A percentile compares a stretch with the other conserved stretches of the same genome.
These are phyloP conservation scores for Trypanosoma grayi DNA, from an alignment of 208 protist species.

Conservation along the genomic window DNA sequence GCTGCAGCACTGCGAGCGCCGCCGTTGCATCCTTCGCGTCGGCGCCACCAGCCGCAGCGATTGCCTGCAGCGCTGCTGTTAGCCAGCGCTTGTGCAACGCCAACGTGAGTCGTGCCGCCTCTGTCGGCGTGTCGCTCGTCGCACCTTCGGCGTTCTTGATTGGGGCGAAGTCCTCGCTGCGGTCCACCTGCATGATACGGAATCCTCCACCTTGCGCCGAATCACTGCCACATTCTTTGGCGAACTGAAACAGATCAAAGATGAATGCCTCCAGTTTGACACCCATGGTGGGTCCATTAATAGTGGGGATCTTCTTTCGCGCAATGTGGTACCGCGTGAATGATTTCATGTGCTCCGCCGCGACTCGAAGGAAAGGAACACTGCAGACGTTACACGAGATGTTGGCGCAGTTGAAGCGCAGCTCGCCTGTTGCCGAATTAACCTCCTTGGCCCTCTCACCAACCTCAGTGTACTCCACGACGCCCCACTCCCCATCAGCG, in stretches of 20 bases:
- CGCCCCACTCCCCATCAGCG: slow-evolving; percentile 70
- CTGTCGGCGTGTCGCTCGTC: slow-evolving; percentile 79
- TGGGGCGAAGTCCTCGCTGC: slow-evolving; percentile 94
- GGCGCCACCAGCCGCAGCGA: slow-evolving; percentile 2
- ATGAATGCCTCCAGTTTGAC: slow-evolving; percentile 98
- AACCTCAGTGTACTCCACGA: slow-evolving; percentile 99
- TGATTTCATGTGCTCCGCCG: slow-evolving; percentile 45
- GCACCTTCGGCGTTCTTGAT: slow-evolving; percentile 95
- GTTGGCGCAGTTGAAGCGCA: slow-evolving; percentile 96
- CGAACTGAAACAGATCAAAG: slow-evolving; percentile 95
- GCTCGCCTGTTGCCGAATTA: slow-evolving; percentile 62
- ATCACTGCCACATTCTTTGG: slow-evolving; percentile 31
- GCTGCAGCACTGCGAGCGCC: slow-evolving; percentile 37
- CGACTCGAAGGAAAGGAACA: slow-evolving; percentile 63
- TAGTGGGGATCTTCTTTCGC: slow-evolving; percentile 92
- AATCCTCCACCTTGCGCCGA: slow-evolving; percentile 30
- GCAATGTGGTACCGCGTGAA: slow-evolving; percentile 93
- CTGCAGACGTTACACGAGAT: slow-evolving; percentile 95
- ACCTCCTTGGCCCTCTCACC: slow-evolving; percentile 49
- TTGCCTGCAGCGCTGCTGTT: slow-evolving; percentile 25
- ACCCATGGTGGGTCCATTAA: slow-evolving; percentile 53
- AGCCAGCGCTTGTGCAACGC: slow-evolving; percentile 75
- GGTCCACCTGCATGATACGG: slow-evolving; percentile 82
- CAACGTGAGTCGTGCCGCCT: slow-evolving; percentile 66
- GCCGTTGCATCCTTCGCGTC: neutral